A percentile compares a stretch with the other conserved stretches of the same genome.
Conservation (phyloP, 495 filamentous ascomycete species). For the Platismatia glauca region DNA sequence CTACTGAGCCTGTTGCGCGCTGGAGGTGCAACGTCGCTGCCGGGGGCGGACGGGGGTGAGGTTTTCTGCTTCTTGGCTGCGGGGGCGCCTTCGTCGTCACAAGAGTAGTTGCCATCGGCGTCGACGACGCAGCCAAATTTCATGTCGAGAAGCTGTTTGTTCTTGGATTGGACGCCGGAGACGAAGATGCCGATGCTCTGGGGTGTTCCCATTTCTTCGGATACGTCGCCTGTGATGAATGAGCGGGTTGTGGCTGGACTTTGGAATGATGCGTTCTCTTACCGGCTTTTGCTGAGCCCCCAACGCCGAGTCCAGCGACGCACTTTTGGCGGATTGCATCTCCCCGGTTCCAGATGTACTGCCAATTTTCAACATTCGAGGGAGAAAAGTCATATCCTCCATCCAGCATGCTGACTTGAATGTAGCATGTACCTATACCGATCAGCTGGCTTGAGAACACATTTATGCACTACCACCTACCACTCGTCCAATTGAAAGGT, state of each 20-base stretch:
- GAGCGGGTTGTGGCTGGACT: neutral
- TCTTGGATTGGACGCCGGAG: neutral
- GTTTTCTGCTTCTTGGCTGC: neutral
- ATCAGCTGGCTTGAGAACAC: neutral
- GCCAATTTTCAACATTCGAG: neutral
- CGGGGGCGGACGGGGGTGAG: neutral
- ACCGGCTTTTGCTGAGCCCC: neutral
- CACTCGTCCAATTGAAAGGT: neutral
- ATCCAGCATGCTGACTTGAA: neutral
- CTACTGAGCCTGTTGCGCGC: neutral
- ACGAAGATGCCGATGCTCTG: neutral
- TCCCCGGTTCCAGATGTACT: neutral
- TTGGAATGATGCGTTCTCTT: neutral
- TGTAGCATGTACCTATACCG: neutral
- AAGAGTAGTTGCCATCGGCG: neutral
- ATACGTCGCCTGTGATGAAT: neutral
- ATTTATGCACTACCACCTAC: neutral
- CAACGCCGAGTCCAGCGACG: neutral
- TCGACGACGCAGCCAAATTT: neutral
- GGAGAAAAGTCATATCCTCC: neutral
- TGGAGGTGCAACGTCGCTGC: neutral
- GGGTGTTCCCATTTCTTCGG: neutral
- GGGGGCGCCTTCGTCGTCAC: neutral
- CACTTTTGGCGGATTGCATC: neutral
- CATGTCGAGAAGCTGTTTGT: neutral